Conservation (phyloP, 1,284 basidiomycete genomes). For the Rhodotorula sp. region DNA sequence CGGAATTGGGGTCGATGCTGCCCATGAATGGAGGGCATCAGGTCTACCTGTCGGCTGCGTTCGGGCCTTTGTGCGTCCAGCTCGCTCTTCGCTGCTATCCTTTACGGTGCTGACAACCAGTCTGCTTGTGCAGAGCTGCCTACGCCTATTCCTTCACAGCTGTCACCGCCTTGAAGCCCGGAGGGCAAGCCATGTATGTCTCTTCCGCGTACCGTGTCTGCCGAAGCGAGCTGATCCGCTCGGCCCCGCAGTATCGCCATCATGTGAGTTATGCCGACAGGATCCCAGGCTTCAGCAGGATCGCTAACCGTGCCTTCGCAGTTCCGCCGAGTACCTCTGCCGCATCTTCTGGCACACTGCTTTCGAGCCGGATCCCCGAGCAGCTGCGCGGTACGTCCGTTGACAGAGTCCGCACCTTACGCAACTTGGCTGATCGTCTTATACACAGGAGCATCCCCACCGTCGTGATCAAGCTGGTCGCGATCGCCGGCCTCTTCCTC, state of each 20-base stretch:
- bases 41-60: slow-evolving; percentile 68
- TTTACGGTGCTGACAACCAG: neutral
- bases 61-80: slow-evolving; percentile 32
- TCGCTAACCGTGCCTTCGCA: neutral
- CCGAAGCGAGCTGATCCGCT: neutral
- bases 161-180: slow-evolving; percentile 57
- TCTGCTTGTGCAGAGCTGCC: slow-evolving; percentile 43
- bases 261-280: neutral
- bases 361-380: slow-evolving; percentile 42
- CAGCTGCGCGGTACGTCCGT: slow-evolving; percentile 42
- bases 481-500: slow-evolving; percentile 67
- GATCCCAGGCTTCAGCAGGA: neutral
- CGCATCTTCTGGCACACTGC: slow-evolving; percentile 55
- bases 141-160: slow-evolving; percentile 57
- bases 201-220: neutral
- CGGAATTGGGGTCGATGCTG: slow-evolving; percentile 73
- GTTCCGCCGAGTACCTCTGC: slow-evolving; percentile 77
- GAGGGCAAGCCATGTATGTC: slow-evolving; percentile 57
- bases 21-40: slow-evolving; percentile 71
- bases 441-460: slow-evolving; percentile 62
- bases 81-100: neutral
- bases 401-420: neutral
- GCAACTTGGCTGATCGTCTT: neutral
- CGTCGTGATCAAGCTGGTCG: slow-evolving; percentile 82
- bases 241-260: neutral